These are phyloP conservation scores for Notholithocarpus densiflorus DNA, from an alignment of 306 rosid genomes.

Conservation along the genomic window DNA sequence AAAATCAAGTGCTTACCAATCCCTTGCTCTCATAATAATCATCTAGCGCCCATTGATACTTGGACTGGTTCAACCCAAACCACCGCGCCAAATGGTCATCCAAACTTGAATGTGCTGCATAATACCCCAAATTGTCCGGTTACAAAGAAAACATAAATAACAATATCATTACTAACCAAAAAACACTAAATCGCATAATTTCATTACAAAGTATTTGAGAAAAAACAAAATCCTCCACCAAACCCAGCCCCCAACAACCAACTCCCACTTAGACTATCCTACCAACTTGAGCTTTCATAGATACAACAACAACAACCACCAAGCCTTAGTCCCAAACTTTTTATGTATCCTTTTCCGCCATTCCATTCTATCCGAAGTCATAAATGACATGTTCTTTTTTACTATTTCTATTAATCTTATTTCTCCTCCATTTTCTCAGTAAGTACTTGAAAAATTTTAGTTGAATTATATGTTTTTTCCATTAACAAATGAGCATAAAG, in stretches of 20 bases:
- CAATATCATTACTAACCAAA: neutral
- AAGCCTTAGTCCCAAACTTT: too few species aligned
- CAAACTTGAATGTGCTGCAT: slow-evolving; percentile 89
- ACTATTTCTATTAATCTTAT: neutral
- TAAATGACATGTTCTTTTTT: neutral
- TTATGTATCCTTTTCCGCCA: too few species aligned
- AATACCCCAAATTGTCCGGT: neutral
- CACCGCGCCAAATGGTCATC: slow-evolving; percentile 98
- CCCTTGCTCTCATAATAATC: slow-evolving; percentile 94
- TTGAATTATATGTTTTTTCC: neutral
- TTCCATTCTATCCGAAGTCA: too few species aligned
- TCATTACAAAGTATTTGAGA: neutral
- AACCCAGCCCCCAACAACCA: too few species aligned
- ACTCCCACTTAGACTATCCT: too few species aligned
- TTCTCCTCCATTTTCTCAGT: neutral
- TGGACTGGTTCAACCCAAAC: slow-evolving; percentile 97
- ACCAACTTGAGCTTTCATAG: too few species aligned
- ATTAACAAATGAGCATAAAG: neutral
- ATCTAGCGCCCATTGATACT: slow-evolving; percentile 98
- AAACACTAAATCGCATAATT: neutral
- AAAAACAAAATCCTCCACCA: too few species aligned
- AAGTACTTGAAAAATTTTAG: neutral
- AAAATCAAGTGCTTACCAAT: slow-evolving; percentile 50
- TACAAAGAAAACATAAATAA: neutral
- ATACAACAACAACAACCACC: too few species aligned